Conservation (phyloP, 148 eudicot genomes). For the Rheum nobile region DNA sequence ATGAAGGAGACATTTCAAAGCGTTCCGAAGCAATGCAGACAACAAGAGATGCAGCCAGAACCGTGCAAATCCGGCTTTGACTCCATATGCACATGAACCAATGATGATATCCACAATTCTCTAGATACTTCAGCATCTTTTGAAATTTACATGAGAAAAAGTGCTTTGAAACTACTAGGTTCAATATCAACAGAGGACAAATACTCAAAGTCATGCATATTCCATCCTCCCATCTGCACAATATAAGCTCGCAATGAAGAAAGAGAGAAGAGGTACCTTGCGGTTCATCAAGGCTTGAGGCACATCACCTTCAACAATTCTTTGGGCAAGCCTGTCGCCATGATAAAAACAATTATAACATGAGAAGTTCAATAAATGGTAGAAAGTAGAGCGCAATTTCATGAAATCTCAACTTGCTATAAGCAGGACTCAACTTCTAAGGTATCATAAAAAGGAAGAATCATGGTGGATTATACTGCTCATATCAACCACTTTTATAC, state of each 20-base stretch:
- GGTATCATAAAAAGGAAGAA: not conserved
- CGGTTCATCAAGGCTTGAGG: conserved; percentile 95
- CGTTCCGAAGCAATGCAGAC: not conserved
- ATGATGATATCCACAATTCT: not conserved
- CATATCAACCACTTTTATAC: not conserved
- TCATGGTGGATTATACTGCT: not conserved
- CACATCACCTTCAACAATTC: conserved; percentile 94
- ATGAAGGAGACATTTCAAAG: not conserved
- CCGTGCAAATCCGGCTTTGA: not conserved
- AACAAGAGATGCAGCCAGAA: not conserved
- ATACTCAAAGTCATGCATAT: not conserved
- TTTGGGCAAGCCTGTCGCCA: conserved; percentile 78
- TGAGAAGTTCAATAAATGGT: not conserved
- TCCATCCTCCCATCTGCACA: not conserved
- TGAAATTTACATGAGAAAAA: not conserved
- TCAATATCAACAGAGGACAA: not conserved
- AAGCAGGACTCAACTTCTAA: not conserved
- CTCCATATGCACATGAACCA: not conserved
- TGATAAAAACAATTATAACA: not conserved
- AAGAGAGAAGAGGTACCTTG: conserved; percentile 28
- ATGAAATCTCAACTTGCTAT: not conserved
- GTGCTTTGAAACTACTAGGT: not conserved
- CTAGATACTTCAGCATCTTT: not conserved
- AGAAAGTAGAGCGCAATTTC: not conserved
- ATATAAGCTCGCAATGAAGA: not conserved